phyloP scores from a whole-genome alignment of 805 yeast genomes.

The Ogataea pini region DNA sequence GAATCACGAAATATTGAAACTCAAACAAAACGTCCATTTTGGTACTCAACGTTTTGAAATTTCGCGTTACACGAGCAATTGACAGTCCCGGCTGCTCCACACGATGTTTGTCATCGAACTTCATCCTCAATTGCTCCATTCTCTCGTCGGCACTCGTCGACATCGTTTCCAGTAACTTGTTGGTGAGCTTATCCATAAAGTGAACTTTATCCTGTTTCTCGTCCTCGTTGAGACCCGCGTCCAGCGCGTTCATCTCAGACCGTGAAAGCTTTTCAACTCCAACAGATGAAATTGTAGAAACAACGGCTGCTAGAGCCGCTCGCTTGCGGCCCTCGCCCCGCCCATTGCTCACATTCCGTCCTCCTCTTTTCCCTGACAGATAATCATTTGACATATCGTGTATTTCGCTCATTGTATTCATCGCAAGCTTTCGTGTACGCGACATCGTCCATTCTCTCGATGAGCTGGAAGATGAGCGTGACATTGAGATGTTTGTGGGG shows the following conservation, averaged over 20 bases:
- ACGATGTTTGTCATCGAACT: slow-evolving; percentile 47
- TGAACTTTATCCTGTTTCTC: slow-evolving; percentile 40
- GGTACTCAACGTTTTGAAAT: slow-evolving; percentile 56
- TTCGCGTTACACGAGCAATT: slow-evolving; percentile 53
- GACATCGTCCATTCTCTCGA: slow-evolving; percentile 17
- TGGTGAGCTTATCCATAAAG: slow-evolving; percentile 60
- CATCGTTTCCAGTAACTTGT: slow-evolving; percentile 45
- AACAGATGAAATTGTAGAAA: slow-evolving; percentile 46
- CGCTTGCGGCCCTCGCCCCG: slow-evolving; percentile 26
- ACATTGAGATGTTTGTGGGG: background rate
- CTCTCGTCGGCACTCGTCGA: slow-evolving; percentile 14
- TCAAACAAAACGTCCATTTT: slow-evolving; percentile 58
- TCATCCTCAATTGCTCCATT: slow-evolving; percentile 36
- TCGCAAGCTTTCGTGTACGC: slow-evolving; percentile 21
- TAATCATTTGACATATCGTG: slow-evolving; percentile 28
- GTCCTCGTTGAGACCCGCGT: slow-evolving; percentile 18
- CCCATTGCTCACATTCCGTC: slow-evolving; percentile 9
- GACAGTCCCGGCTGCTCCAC: slow-evolving; percentile 54
- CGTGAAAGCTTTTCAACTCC: slow-evolving; percentile 41
- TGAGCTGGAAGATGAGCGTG: slow-evolving; percentile 13
- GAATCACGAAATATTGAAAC: slow-evolving; percentile 60
- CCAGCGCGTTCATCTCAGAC: slow-evolving; percentile 11
- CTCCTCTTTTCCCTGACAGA: slow-evolving; percentile 8
- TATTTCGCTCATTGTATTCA: slow-evolving; percentile 24
- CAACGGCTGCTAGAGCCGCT: slow-evolving; percentile 42